Base-by-base conservation (phyloP, 2,329 filamentous ascomycete genomes). In the Arthrobotrys sinensis region DNA sequence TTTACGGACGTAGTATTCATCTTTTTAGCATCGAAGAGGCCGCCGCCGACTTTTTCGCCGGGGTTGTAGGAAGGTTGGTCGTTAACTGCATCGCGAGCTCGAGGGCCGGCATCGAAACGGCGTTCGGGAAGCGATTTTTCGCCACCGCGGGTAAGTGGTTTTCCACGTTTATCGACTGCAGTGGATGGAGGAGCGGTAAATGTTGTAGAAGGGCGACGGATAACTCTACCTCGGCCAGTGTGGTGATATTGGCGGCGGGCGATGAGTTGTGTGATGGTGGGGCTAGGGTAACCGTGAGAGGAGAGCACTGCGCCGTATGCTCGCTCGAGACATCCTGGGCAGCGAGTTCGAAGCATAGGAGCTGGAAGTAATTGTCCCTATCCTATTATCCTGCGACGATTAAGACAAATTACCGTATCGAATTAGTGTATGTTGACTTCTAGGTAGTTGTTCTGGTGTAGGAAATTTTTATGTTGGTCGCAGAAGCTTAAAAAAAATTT, bases 251-350 rank as follows among this genome's bases (percentile, higher is more conserved):
- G 48, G n/a, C 72, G 72, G 10, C 73, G 73, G 21, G 66, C 66
- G 66, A 71, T 63, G 46, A 77, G 66, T 19, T 50, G 32, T 24
- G 53, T 53, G 55, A 28, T 43, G 19, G 65, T 57, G 40, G 72
- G 24, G 65, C 19, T 71, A 46, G 66, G 50, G 62, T 66, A 71
- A 14, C 66, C 73, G 52, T 77, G 73, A 2, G 73, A 71, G 50
- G 60, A 52, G n/a, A 77, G 60, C 21, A 77, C 73, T 21, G 73
- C 73, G 60, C 66, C 66, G 66, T 77, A 71, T 21, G 73, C 73
- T n/a, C 73, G 66, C 34, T 63, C 66, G 10, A 77, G 73, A 36
- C 73, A 77, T 67, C 52, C 48, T 55, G 73, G 73, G 62, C 73
- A 77, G 38, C 57, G 50, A 62, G 70, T 77, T 73, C 45, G 60